Percentiles rank a stretch among this genome's conserved stretches.
These are phyloP conservation scores for Prasinococcaceae sp. DNA, from an alignment of 139 green algal genomes.

Conservation along the genomic window DNA sequence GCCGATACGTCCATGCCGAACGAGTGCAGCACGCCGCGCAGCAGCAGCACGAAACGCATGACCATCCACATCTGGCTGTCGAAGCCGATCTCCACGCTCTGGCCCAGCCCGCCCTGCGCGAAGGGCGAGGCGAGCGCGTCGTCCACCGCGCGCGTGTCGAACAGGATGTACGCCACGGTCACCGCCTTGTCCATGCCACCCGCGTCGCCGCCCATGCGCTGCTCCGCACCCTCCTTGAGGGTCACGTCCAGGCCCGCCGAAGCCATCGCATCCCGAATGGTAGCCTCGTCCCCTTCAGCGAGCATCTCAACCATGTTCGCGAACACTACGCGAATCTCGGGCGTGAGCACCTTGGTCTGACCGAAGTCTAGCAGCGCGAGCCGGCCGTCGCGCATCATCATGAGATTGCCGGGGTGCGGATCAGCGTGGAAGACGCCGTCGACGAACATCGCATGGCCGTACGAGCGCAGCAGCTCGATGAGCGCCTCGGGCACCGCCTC, in stretches of 20 bases:
- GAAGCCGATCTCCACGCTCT: background rate
- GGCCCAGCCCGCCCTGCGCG: background rate
- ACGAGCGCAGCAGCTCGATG: conserved; percentile 11
- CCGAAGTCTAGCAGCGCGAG: conserved; percentile 27
- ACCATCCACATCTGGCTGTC: background rate
- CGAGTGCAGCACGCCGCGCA: background rate
- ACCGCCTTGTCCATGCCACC: background rate
- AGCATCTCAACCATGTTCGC: conserved; percentile 12
- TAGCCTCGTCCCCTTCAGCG: conserved; percentile 7
- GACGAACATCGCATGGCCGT: conserved; percentile 20
- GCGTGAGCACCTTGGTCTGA: conserved; percentile 17
- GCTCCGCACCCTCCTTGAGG: background rate
- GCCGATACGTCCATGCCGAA: background rate
- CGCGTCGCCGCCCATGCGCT: background rate
- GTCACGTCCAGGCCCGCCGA: conserved; percentile 7
- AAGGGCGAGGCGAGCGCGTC: background rate
- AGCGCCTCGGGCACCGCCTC: background rate
- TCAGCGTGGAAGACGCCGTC: conserved; percentile 29
- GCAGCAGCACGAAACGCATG: background rate
- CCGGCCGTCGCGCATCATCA: conserved; percentile 19
- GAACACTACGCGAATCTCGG: conserved; percentile 4
- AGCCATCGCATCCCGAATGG: conserved; percentile 5
- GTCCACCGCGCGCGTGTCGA: conserved; percentile 13
- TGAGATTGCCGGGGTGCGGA: conserved; percentile 31
- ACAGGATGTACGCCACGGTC: conserved; percentile 18